phyloP scores from a whole-genome alignment of 768 basidiomycete genomes.

The Russula compacta region DNA sequence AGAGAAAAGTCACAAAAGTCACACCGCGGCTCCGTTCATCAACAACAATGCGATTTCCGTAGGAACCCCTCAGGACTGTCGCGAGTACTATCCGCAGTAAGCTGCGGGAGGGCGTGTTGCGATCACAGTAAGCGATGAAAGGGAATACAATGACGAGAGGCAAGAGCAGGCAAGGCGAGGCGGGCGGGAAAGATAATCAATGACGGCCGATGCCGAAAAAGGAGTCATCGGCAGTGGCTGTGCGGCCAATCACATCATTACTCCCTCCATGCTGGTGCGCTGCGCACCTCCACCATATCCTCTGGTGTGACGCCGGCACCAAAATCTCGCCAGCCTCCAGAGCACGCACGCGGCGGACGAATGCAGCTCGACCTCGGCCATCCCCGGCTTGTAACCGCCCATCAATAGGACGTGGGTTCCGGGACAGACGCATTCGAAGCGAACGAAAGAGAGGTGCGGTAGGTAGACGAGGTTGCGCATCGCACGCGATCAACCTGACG shows the following conservation, averaged over 20 bases:
- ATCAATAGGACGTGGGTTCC: constrained; percentile 68
- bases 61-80: neutral
- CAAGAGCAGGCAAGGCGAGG: no score
- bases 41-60: neutral
- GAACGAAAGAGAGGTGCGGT: constrained; percentile 65
- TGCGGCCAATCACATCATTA: no score
- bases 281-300: constrained; percentile 46
- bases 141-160: no score
- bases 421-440: constrained; percentile 48
- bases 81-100: no score
- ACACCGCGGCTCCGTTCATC: neutral
- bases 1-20: neutral
- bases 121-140: no score
- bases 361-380: constrained; percentile 60
- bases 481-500: constrained; percentile 53
- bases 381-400: constrained; percentile 73
- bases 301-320: constrained; percentile 33
- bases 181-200: no score
- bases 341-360: constrained; percentile 59
- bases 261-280: neutral
- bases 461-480: constrained; percentile 66
- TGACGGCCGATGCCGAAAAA: no score
- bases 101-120: neutral
- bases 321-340: constrained; percentile 77
- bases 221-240: no score